Evolutionary conservation across 495 filamentous ascomycete species (phyloP).

Genomic region (Xanthoparmelia taractica): DNA sequence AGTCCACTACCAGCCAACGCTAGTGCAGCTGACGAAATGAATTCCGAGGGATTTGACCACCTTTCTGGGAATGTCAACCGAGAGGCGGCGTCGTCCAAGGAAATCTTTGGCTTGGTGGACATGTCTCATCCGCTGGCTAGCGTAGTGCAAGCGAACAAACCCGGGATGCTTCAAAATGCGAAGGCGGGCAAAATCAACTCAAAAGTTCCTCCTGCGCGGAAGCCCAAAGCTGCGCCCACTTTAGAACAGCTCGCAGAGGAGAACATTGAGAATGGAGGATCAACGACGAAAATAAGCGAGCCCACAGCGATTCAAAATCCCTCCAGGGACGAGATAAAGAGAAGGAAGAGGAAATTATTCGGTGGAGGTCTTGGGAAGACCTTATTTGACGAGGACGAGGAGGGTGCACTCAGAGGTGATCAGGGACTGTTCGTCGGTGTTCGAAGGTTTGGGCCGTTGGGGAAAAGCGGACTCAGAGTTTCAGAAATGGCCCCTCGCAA

Average conservation of each 20-base stretch:
- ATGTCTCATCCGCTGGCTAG: background rate
- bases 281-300: constrained; percentile 2
- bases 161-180: constrained; percentile 21
- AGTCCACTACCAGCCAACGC: constrained; percentile 31
- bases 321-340: constrained; percentile 17
- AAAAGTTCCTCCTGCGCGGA: constrained; percentile 27
- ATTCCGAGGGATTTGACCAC: background rate
- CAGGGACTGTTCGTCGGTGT: constrained; percentile 29
- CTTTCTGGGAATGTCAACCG: background rate
- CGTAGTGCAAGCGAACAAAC: background rate
- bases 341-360: constrained; percentile 69
- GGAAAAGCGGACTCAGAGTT: constrained; percentile 22
- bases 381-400: constrained; percentile 72
- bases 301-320: constrained; percentile 6
- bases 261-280: constrained; percentile 25
- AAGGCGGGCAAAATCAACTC: constrained; percentile 27
- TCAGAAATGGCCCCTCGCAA: constrained; percentile 15
- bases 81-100: constrained; percentile 15
- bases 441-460: constrained; percentile 24
- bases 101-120: background rate
- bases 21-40: background rate
- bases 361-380: constrained; percentile 53
- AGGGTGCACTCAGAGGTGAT: constrained; percentile 36
- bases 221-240: constrained; percentile 22
- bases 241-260: constrained; percentile 49